A percentile compares a stretch with the other conserved stretches of the same genome.
Conservation (phyloP, 148 eudicot genomes). For the Agrostemma githago region DNA sequence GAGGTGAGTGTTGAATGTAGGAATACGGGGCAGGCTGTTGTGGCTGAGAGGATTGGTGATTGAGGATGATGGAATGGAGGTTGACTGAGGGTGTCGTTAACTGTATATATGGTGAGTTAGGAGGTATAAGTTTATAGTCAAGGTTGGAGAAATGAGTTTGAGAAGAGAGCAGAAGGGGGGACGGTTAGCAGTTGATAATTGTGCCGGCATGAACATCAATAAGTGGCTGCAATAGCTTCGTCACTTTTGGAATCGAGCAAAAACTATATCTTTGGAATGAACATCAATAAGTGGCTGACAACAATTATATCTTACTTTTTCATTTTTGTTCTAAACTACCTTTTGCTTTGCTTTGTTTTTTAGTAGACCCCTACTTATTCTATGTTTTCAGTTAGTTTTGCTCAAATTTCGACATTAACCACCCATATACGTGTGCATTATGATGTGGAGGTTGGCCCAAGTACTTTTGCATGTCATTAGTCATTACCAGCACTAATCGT, state of each 20-base stretch:
- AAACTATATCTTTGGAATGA: too few species aligned
- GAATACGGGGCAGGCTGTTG: not conserved
- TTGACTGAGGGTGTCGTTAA: not conserved
- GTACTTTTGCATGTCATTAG: too few species aligned
- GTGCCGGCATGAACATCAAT: not conserved
- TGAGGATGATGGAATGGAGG: not conserved
- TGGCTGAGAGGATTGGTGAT: not conserved
- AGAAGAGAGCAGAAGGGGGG: not conserved
- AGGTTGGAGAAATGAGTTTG: not conserved
- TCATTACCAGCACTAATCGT: too few species aligned
- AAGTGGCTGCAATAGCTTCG: not conserved
- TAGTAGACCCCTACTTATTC: too few species aligned
- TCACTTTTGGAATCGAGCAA: not conserved
- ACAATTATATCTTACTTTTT: too few species aligned
- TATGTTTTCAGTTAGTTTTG: too few species aligned
- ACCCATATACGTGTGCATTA: too few species aligned
- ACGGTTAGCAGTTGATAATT: not conserved
- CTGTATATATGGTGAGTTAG: not conserved
- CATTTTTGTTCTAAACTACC: too few species aligned
- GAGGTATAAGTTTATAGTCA: not conserved
- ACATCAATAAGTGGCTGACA: too few species aligned
- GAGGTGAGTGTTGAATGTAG: not conserved
- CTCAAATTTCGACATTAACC: too few species aligned
- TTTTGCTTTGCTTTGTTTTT: too few species aligned
- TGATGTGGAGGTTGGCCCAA: too few species aligned